A percentile compares a stretch with the other conserved stretches of the same genome.
Evolutionary conservation across 805 yeast species (phyloP).

Genomic region (Candida ipomoeae): DNA sequence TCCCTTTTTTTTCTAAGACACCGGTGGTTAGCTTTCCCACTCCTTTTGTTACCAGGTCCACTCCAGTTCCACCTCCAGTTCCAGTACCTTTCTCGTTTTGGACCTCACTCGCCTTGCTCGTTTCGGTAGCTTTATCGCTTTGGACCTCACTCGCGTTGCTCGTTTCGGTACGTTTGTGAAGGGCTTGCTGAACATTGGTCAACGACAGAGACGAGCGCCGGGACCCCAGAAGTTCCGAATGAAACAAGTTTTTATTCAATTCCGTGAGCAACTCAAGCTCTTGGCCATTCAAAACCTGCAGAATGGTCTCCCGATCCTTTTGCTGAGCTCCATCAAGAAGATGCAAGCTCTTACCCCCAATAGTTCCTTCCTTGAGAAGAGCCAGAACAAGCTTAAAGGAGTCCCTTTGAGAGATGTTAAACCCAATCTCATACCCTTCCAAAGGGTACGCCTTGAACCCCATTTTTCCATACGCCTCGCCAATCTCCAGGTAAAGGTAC

Average conservation of each 20-base stretch:
- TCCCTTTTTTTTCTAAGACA: too few species aligned
- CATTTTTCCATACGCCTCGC: constrained; percentile 57
- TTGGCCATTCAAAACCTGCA: constrained; percentile 28
- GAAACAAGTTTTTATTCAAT: constrained; percentile 30
- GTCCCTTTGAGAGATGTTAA: constrained; percentile 14
- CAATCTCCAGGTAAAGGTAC: constrained; percentile 69
- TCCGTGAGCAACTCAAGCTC: constrained; percentile 37
- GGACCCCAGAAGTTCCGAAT: constrained; percentile 30
- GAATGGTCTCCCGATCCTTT: constrained; percentile 28
- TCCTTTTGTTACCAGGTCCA: too few species aligned
- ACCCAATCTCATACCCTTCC: constrained; percentile 33
- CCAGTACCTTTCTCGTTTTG: too few species aligned
- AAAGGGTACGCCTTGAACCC: constrained; percentile 48
- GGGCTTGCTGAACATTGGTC: constrained; percentile 20
- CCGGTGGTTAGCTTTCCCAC: too few species aligned
- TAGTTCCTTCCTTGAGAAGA: constrained; percentile 15
- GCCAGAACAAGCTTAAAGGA: constrained; percentile 21
- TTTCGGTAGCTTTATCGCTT: too few species aligned
- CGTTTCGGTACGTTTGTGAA: not conserved
- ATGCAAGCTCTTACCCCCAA: constrained; percentile 28
- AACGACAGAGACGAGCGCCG: constrained; percentile 32
- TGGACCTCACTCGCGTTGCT: too few species aligned
- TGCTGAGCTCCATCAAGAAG: constrained; percentile 21
- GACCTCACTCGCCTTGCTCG: too few species aligned
- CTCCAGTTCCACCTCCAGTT: too few species aligned